phyloP scores from a whole-genome alignment of 1,284 basidiomycete species.

The Porodaedalea pini region DNA sequence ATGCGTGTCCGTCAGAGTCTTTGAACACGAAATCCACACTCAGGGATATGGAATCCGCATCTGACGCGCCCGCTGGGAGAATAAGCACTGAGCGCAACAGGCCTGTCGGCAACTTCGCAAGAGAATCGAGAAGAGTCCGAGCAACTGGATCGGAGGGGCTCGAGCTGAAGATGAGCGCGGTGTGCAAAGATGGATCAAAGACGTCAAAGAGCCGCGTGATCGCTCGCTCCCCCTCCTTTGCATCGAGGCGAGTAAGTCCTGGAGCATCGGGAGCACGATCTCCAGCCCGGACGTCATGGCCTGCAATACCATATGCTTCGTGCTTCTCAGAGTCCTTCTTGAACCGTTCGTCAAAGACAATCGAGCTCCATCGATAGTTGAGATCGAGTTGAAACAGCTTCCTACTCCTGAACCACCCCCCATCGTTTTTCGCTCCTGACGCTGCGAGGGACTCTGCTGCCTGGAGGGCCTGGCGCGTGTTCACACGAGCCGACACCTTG shows the following conservation, averaged over 20 bases:
- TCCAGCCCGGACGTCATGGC: conserved; percentile 17
- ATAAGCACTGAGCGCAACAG: conserved; percentile 15
- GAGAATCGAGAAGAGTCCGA: neutral
- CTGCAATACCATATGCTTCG: conserved; percentile 10
- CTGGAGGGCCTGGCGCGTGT: neutral
- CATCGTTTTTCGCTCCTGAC: neutral
- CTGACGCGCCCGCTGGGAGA: neutral
- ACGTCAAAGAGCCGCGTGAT: conserved; percentile 21
- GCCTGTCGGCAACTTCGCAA: neutral
- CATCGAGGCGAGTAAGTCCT: neutral
- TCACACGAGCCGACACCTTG: conserved; percentile 2
- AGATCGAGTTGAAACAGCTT: conserved; percentile 23
- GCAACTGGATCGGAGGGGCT: neutral
- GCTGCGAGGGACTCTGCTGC: neutral
- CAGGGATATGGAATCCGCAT: neutral
- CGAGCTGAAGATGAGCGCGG: conserved; percentile 19
- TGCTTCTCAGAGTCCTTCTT: neutral
- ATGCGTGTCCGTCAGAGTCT: conserved; percentile 37
- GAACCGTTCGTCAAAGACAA: conserved; percentile 22
- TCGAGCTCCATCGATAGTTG: conserved; percentile 24
- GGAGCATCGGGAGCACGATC: conserved; percentile 25
- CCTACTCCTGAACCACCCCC: conserved; percentile 3
- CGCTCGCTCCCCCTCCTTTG: neutral
- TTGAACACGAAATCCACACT: conserved; percentile 33
- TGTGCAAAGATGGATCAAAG: conserved; percentile 21